Conservation (phyloP, 2,329 filamentous ascomycete species). For the Fusarium veterinarium region DNA sequence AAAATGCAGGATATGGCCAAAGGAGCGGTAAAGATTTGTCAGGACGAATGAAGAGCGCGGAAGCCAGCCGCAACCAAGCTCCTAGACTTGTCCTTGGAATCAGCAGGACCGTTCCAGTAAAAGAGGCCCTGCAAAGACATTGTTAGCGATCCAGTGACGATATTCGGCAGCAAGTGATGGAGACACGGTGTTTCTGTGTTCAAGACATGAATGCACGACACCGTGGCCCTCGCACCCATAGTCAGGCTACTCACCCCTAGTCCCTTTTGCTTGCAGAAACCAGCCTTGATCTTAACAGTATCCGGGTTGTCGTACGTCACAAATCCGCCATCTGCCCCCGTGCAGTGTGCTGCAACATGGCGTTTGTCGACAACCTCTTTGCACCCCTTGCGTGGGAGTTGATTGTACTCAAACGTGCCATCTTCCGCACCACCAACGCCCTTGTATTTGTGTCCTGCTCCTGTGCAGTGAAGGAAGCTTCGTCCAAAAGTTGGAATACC, state of each 20-base stretch:
- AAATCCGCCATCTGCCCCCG: slow-evolving; percentile 79
- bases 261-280: slow-evolving; percentile 76
- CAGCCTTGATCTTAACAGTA: slow-evolving; percentile 80
- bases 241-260: slow-evolving; percentile 66
- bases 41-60: slow-evolving; percentile 62
- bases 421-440: slow-evolving; percentile 67
- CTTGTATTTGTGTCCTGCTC: slow-evolving; percentile 71
- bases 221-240: slow-evolving; percentile 7
- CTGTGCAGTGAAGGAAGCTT: slow-evolving; percentile 74
- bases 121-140: slow-evolving; percentile 71
- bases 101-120: slow-evolving; percentile 83
- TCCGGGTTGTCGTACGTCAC: slow-evolving; percentile 83
- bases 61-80: slow-evolving; percentile 71
- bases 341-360: slow-evolving; percentile 76
- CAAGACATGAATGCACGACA: slow-evolving; percentile 25
- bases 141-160: slow-evolving; percentile 34
- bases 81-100: slow-evolving; percentile 68
- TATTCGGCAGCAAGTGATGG: slow-evolving; percentile 8
- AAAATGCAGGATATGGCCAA: slow-evolving; percentile 25
- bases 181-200: slow-evolving; percentile 23
- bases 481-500: slow-evolving; percentile 82
- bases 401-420: slow-evolving; percentile 78
- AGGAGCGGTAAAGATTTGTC: slow-evolving; percentile 21
- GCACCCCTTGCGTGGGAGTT: slow-evolving; percentile 71
- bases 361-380: slow-evolving; percentile 76